Conservation (phyloP, 1,284 basidiomycete genomes). For the Schizopora paradoxa region DNA sequence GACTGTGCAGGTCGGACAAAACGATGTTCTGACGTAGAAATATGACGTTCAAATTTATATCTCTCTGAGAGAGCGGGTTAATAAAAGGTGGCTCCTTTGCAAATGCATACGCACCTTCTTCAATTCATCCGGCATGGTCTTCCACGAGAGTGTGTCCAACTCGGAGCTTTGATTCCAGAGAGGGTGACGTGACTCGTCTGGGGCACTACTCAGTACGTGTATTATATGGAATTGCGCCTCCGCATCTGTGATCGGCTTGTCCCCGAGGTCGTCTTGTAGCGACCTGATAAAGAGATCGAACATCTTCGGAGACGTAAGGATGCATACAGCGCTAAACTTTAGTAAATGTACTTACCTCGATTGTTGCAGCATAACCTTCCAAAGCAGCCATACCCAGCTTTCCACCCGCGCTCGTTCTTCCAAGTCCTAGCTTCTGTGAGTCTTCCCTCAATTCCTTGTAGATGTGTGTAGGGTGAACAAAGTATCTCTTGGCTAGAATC, state of each 20-base stretch:
- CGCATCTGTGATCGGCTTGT: constrained; percentile 15
- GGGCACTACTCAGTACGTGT: constrained; percentile 53
- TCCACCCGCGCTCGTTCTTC: constrained; percentile 45
- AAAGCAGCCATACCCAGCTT: constrained; percentile 58
- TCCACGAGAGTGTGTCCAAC: constrained; percentile 61
- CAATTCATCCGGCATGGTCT: constrained; percentile 55
- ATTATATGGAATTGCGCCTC: constrained; percentile 43
- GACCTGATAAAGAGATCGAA: constrained; percentile 42
- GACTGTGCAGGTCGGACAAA: constrained; percentile 46
- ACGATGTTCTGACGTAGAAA: constrained; percentile 40
- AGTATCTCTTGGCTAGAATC: constrained; percentile 51
- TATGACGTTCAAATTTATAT: constrained; percentile 54
- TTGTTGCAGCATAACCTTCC: constrained; percentile 63
- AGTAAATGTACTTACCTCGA: constrained; percentile 48
- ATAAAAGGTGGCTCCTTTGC: constrained; percentile 1
- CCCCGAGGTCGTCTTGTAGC: constrained; percentile 18
- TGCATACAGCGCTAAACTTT: background rate
- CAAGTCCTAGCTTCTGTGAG: constrained; percentile 46
- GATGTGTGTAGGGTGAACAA: constrained; percentile 37
- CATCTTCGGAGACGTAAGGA: constrained; percentile 33
- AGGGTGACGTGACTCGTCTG: constrained; percentile 51
- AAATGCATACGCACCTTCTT: constrained; percentile 43
- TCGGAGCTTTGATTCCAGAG: constrained; percentile 45
- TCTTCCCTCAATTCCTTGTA: constrained; percentile 45
- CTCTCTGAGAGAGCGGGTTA: constrained; percentile 41